Conservation (phyloP, 1,284 basidiomycete genomes). For the Phellinidium pouzarii region DNA sequence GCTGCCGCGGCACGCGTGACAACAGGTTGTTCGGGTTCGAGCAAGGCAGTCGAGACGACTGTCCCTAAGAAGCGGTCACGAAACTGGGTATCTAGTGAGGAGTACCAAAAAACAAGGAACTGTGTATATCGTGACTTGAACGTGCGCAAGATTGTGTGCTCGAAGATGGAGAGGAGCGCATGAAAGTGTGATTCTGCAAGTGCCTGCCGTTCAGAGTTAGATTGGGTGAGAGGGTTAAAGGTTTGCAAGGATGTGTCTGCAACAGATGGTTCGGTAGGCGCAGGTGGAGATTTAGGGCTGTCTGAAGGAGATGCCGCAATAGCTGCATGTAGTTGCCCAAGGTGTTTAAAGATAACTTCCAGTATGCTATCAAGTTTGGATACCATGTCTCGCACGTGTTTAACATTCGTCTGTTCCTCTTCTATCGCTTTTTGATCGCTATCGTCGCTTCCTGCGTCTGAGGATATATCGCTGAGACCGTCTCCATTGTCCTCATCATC, state of each 20-base stretch:
- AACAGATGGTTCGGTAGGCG: neutral
- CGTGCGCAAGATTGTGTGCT: conserved; percentile 88
- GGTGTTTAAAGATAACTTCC: conserved; percentile 18
- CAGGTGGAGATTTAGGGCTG: neutral
- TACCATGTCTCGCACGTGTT: conserved; percentile 32
- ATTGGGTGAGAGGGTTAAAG: conserved; percentile 28
- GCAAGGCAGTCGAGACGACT: conserved; percentile 82
- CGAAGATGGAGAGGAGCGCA: conserved; percentile 87
- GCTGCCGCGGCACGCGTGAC: conserved; percentile 85
- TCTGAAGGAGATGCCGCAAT: neutral
- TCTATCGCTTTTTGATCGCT: conserved; percentile 28
- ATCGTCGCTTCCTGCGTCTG: conserved; percentile 57
- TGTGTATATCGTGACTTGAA: conserved; percentile 97
- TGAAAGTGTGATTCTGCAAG: conserved; percentile 52
- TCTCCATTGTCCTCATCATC: conserved; percentile 45
- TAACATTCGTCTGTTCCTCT: conserved; percentile 13
- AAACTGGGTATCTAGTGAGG: conserved; percentile 85
- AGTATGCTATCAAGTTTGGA: conserved; percentile 55
- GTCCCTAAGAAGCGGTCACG: conserved; percentile 91
- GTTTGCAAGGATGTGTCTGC: conserved; percentile 15
- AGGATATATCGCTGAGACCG: conserved; percentile 59
- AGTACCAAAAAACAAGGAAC: conserved; percentile 94
- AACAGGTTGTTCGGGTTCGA: conserved; percentile 52
- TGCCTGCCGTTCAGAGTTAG: conserved; percentile 26
- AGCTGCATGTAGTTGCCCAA: conserved; percentile 9